Percentiles rank a stretch among this genome's conserved stretches.
These are phyloP conservation scores for Eucalyptus marginata DNA, from an alignment of 345 rosid species.

Conservation along the genomic window DNA sequence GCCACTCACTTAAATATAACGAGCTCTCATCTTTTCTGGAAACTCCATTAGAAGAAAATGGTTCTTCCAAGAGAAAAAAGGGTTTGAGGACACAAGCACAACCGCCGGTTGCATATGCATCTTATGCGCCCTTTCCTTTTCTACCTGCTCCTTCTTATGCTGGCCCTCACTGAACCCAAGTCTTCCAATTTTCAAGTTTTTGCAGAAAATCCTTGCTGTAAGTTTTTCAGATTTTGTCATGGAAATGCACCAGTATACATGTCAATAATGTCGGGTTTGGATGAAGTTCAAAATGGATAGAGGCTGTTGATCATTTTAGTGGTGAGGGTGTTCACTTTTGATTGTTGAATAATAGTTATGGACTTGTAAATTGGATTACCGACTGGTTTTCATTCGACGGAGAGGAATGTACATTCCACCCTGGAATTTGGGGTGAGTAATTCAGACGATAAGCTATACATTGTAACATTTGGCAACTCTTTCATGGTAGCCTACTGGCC, in stretches of 20 bases:
- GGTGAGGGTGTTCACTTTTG: neutral
- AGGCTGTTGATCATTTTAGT: neutral
- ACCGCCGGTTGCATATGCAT: constrained; percentile 81
- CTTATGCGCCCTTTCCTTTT: constrained; percentile 87
- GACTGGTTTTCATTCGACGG: neutral
- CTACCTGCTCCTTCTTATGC: constrained; percentile 69
- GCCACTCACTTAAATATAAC: neutral
- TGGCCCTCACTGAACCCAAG: neutral
- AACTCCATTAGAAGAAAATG: neutral
- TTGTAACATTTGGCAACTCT: neutral
- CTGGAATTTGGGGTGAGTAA: neutral
- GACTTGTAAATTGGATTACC: neutral
- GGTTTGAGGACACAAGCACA: constrained; percentile 11
- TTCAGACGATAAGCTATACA: neutral
- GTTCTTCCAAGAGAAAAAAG: neutral
- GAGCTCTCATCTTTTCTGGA: constrained; percentile 8
- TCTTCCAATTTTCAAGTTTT: neutral
- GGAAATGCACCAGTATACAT: neutral
- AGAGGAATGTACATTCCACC: neutral
- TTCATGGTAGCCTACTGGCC: neutral
- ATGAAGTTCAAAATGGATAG: neutral
- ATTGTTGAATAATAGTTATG: neutral
- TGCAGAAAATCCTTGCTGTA: neutral
- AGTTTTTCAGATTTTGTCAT: neutral
- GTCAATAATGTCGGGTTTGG: neutral